Conservation (phyloP, 768 basidiomycete species). For the Russula ochroleuca region DNA sequence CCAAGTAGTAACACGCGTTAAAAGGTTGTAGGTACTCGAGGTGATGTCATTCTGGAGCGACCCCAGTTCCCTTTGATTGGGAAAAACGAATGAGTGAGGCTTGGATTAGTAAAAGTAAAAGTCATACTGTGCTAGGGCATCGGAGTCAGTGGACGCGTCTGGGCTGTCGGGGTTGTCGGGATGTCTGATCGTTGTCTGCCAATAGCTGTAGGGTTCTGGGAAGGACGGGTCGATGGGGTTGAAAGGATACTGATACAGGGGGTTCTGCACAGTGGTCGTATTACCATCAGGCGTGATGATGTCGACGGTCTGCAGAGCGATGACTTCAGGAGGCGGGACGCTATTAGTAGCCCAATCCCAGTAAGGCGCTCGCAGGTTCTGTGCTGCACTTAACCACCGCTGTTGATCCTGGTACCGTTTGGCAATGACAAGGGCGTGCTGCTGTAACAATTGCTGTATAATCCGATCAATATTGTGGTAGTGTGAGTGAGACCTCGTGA, state of each 20-base stretch:
- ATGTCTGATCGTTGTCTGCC: constrained; percentile 21
- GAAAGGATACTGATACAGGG: constrained; percentile 37
- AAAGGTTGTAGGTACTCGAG: constrained; percentile 33
- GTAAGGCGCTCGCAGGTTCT: constrained; percentile 40
- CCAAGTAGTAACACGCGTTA: constrained; percentile 41
- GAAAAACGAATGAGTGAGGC: not conserved
- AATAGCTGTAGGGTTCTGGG: constrained; percentile 3
- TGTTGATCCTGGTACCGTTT: constrained; percentile 34
- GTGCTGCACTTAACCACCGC: constrained; percentile 37
- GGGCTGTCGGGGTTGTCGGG: constrained; percentile 6
- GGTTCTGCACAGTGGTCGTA: constrained; percentile 33
- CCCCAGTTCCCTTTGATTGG: not conserved
- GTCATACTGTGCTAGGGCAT: constrained; percentile 32
- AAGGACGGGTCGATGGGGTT: constrained; percentile 30
- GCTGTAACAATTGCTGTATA: constrained; percentile 45
- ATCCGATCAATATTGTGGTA: not conserved
- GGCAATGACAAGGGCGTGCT: constrained; percentile 40
- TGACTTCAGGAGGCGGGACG: constrained; percentile 40
- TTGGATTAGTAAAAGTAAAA: not conserved
- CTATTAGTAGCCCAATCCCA: constrained; percentile 48
- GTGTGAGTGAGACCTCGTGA: not conserved
- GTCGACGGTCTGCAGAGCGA: constrained; percentile 33
- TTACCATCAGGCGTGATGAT: constrained; percentile 37
- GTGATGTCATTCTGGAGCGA: constrained; percentile 7
- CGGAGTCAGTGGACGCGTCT: constrained; percentile 30